Percentiles rank a stretch among this genome's conserved stretches.
Conservation (phyloP, 2,329 filamentous ascomycete species). For the Colletotrichum trifolii region DNA sequence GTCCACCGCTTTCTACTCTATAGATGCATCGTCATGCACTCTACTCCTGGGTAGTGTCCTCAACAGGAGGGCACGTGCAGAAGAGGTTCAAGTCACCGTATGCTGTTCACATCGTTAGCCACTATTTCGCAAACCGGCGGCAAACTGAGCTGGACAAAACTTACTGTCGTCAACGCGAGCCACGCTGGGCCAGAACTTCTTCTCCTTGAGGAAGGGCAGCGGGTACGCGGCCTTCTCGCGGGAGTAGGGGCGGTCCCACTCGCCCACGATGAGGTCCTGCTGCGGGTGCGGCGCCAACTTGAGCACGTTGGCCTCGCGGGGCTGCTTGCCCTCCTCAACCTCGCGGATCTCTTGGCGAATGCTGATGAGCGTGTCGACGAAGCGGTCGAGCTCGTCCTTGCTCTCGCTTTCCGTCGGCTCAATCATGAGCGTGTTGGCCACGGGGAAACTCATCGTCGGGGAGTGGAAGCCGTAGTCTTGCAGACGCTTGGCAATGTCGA, state of each 20-base stretch:
- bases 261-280: constrained; percentile 75
- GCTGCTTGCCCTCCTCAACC: constrained; percentile 82
- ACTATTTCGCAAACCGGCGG: not conserved
- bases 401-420: constrained; percentile 95
- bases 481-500: constrained; percentile 95
- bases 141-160: constrained; percentile 47
- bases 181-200: constrained; percentile 97
- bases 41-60: constrained; percentile 61
- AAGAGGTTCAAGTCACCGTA: constrained; percentile 94
- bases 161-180: constrained; percentile 88
- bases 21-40: constrained; percentile 23
- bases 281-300: constrained; percentile 91
- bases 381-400: constrained; percentile 92
- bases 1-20: constrained; percentile 21
- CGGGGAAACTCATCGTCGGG: constrained; percentile 96
- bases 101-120: constrained; percentile 60
- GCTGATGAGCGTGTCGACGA: constrained; percentile 87
- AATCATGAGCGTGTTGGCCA: constrained; percentile 96
- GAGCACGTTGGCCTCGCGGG: constrained; percentile 82
- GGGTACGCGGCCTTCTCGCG: constrained; percentile 90
- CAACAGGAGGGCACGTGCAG: constrained; percentile 91
- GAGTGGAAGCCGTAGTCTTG: constrained; percentile 98
- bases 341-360: constrained; percentile 88
- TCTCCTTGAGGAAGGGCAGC: constrained; percentile 83
- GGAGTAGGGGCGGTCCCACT: constrained; percentile 87